phyloP scores from a whole-genome alignment of 108 stramenopile genomes.

The Cyclostephanos invisitatus region DNA sequence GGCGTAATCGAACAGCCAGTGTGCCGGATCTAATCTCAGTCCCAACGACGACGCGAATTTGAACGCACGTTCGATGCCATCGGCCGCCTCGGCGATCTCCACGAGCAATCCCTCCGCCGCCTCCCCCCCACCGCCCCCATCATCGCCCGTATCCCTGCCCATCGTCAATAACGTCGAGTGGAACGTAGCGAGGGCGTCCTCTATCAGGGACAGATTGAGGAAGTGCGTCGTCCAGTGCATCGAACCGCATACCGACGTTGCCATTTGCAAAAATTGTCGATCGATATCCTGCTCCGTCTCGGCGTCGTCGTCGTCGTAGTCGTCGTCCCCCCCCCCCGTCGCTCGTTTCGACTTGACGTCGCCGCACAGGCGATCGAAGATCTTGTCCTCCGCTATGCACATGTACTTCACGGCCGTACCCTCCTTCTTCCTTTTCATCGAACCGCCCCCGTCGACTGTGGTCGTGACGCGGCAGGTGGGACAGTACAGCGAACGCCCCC shows the following conservation, averaged over 20 bases:
- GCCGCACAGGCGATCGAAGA: conserved; percentile 30
- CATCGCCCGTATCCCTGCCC: conserved; percentile 33
- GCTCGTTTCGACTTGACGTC: not conserved
- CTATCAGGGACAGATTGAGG: conserved; percentile 38
- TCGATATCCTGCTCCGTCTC: conserved; percentile 40
- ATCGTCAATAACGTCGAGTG: conserved; percentile 40
- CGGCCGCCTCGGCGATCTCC: conserved; percentile 72
- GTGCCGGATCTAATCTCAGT: conserved; percentile 57
- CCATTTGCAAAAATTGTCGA: conserved; percentile 45
- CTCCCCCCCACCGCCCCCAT: conserved; percentile 44
- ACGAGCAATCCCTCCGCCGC: conserved; percentile 47
- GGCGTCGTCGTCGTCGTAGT: not conserved
- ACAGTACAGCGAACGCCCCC: conserved; percentile 30
- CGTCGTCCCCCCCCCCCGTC: no score
- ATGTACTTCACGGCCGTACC: conserved; percentile 33
- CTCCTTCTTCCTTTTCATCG: conserved; percentile 34
- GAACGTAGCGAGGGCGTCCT: conserved; percentile 38
- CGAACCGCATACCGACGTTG: conserved; percentile 42
- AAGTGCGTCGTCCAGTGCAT: conserved; percentile 50
- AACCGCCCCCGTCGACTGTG: conserved; percentile 8
- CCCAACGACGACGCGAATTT: conserved; percentile 56
- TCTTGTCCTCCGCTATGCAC: conserved; percentile 40
- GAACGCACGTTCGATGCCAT: conserved; percentile 67
- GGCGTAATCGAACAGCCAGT: conserved; percentile 69
- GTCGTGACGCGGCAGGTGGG: conserved; percentile 17